Evolutionary conservation across 306 rosid species (phyloP), one percentile per base, ranked within the genome.

Genomic region (Casuarina equisetifolia): DNA sequence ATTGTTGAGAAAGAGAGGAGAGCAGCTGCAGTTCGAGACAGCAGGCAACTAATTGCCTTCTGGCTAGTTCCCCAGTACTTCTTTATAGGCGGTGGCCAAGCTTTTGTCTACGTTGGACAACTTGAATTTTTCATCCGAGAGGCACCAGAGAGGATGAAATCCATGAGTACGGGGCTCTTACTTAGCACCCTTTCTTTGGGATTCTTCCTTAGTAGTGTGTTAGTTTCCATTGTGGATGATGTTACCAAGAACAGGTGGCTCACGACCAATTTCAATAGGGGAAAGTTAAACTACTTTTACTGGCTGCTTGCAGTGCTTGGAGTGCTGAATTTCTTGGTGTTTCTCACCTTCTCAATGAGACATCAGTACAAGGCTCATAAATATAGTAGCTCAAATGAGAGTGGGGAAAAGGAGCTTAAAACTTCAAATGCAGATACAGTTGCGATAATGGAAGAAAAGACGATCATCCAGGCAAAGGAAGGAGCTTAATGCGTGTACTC

Each of bases 71-170:
- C 96, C 68, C 99, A 91, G 82, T 91, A 86, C 78, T 90, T 92
- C 71, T 86, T 95, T 4, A 92, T 92, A 48, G 97, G 99, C 38
- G 92, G 97, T 0, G 97, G 99, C 63, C 96, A 95, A 81, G 97
- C 94, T 39, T 95, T 95, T 82, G 87, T 89, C 15, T 95, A 95
- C 16, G 99, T 95, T 10, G 99, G 99, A 72, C 99, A 95, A 48
- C 88, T 95, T 3, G 97, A 92, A 61, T 95, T 95, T 82, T 95
- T 95, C 90, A 92, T 95, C 77, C 88, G 99, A 79, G 97, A 95
- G 68, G 97, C 97, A 51, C 99, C 97, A 1, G 97, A 91, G 70
- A 88, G 93, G 79, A 95, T 95, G 99, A 95, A 95, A 84, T 95
- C 97, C 13, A 88, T 92, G 96, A 95, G 97, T 82, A 95, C 99